Base-by-base conservation (phyloP, 192 early-diverging fungal genomes). In the Backusella sp. region DNA sequence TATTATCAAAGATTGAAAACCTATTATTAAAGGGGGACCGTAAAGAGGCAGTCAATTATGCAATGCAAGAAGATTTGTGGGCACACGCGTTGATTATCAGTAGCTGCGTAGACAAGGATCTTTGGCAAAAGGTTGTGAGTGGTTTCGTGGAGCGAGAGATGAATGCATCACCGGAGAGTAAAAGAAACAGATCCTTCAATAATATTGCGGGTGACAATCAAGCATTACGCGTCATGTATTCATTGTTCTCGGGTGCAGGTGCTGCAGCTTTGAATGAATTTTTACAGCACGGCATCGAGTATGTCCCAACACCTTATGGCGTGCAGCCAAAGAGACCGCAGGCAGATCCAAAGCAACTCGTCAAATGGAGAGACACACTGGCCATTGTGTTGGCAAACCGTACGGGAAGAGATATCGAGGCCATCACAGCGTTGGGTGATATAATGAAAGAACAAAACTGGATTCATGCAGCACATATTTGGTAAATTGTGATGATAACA, bases 1-100 rank as follows among this genome's bases (percentile, higher is more conserved):
- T 90, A 66, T 30, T 82, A 4, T 92, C 91, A 36, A 86, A 83
- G 11, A 86, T 96, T 11, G 87, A 91, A 74, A 74, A 84, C 0
- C 75, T 86, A 3, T 85, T 98, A 28, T 77, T 93, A 26, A 83
- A 87, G 44, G 85, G 91, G 44, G 84, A 92, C 81, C 80, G 87
- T 71, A 49, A 84, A 28, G 79, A 78, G 23, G 88, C 93, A 72
- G 81, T 89, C 75, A 80, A 78, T 21, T 79, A 82, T 49, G 77
- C 82, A 5, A 83, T 88, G 62, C 76, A 77, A 76, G 76, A 79
- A 68, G 72, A 84, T 68, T 71, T 96, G 37, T 99, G 97, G 97
- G 81, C 92, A 0, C 94, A 98, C 79, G 97, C 96, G 5, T 86
- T 98, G 15, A 89, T 97, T 15, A 91, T 99, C 76, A 90, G 94